Evolutionary conservation across 2,329 filamentous ascomycete genomes (phyloP).

Genomic region (Davidsoniella virescens): DNA sequence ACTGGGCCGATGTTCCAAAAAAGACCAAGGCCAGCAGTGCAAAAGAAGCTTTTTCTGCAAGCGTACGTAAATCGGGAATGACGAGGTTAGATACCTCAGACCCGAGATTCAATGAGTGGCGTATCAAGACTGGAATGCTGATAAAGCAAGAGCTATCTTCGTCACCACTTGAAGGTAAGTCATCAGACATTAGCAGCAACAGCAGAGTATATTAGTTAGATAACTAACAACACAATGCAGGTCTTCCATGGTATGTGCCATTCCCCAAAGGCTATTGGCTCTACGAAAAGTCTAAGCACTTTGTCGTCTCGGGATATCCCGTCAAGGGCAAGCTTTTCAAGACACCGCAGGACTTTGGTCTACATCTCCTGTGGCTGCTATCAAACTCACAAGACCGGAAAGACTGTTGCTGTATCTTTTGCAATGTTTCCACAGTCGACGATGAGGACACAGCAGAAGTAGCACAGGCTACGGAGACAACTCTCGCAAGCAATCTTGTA

Average conservation of each 20-base stretch:
- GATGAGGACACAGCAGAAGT: constrained; percentile 17
- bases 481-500: neutral
- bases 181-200: neutral
- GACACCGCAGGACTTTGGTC: constrained; percentile 35
- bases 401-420: constrained; percentile 36
- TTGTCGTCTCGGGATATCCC: constrained; percentile 34
- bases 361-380: constrained; percentile 36
- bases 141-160: constrained; percentile 29
- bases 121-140: constrained; percentile 28
- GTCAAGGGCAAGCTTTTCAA: constrained; percentile 33
- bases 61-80: constrained; percentile 25
- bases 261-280: constrained; percentile 31
- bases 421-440: constrained; percentile 20
- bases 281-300: constrained; percentile 31
- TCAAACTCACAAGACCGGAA: constrained; percentile 30
- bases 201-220: neutral
- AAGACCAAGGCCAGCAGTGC: constrained; percentile 9
- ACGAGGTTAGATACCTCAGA: constrained; percentile 27
- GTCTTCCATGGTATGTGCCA: constrained; percentile 28
- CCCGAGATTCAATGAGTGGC: constrained; percentile 28
- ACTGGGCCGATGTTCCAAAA: constrained; percentile 24
- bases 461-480: constrained; percentile 11
- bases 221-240: constrained; percentile 13
- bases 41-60: constrained; percentile 13
- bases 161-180: constrained; percentile 22